These are phyloP conservation scores for Vigna unguiculata DNA, from an alignment of 306 rosid genomes.

Conservation along the genomic window DNA sequence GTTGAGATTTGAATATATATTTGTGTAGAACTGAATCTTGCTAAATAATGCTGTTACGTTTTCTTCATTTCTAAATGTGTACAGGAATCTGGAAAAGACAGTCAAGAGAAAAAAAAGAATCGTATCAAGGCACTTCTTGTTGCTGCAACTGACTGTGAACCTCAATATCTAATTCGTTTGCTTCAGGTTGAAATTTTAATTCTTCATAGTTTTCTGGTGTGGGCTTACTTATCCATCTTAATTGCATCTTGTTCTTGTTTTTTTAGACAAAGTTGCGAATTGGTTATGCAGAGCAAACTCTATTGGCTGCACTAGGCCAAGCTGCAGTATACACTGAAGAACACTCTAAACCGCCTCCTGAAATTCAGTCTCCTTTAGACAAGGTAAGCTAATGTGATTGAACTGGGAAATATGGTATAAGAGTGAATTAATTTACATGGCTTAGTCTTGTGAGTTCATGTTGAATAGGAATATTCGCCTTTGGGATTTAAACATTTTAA, in stretches of 20 bases:
- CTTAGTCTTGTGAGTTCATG: conserved; percentile 30
- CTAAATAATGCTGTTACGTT: conserved; percentile 32
- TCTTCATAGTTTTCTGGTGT: conserved; percentile 39
- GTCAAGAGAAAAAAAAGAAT: conserved; percentile 93
- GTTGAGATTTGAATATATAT: conserved; percentile 3
- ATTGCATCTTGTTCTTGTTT: conserved; percentile 29
- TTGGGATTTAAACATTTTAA: conserved; percentile 31
- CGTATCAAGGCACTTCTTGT: conserved; percentile 88
- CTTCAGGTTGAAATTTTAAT: conserved; percentile 71
- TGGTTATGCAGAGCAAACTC: conserved; percentile 91
- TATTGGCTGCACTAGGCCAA: conserved; percentile 91
- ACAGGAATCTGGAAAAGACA: conserved; percentile 95
- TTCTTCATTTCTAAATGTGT: conserved; percentile 36
- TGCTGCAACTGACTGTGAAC: conserved; percentile 95
- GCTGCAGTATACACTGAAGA: conserved; percentile 84
- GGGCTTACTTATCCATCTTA: conserved; percentile 40
- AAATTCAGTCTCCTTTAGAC: conserved; percentile 75
- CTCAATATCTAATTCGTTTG: conserved; percentile 80
- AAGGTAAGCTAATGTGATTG: conserved; percentile 63
- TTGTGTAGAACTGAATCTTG: conserved; percentile 25
- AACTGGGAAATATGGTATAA: conserved; percentile 32
- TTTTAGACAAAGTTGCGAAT: conserved; percentile 81
- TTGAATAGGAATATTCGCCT: conserved; percentile 11
- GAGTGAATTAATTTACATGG: conserved; percentile 10
- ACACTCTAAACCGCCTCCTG: conserved; percentile 71